phyloP scores from a whole-genome alignment of 352 stramenopile genomes.

The Phytophthora boehmeriae region DNA sequence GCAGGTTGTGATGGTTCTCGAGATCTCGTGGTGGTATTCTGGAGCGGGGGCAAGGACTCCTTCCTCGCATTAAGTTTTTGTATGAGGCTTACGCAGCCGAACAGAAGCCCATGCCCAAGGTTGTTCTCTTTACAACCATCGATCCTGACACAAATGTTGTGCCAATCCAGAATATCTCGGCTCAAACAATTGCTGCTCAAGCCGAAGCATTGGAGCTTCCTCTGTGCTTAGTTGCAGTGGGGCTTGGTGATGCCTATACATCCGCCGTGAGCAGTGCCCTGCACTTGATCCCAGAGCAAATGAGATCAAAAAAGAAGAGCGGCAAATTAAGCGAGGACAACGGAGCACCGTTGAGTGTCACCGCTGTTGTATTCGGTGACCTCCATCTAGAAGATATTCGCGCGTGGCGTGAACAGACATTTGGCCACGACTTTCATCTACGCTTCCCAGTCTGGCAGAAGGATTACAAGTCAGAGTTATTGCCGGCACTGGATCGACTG shows the following conservation, averaged over 20 bases:
- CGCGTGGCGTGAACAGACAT: constrained; percentile 74
- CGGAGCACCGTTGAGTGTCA: constrained; percentile 24
- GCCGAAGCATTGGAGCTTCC: constrained; percentile 74
- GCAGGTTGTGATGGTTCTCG: constrained; percentile 12
- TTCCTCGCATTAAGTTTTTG: constrained; percentile 72
- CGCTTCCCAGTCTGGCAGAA: constrained; percentile 85
- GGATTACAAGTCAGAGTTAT: constrained; percentile 62
- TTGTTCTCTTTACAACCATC: constrained; percentile 90
- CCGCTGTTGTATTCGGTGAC: constrained; percentile 83
- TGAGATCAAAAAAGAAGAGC: constrained; percentile 19
- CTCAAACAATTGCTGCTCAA: constrained; percentile 76
- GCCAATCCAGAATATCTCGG: constrained; percentile 83
- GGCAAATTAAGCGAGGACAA: constrained; percentile 15
- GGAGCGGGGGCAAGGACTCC: constrained; percentile 91
- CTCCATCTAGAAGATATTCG: constrained; percentile 89
- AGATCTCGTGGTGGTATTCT: constrained; percentile 86
- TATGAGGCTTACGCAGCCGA: constrained; percentile 37
- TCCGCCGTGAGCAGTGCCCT: constrained; percentile 37
- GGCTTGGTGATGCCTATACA: constrained; percentile 39
- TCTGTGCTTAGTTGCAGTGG: constrained; percentile 76
- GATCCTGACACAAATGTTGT: constrained; percentile 75
- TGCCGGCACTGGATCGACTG: constrained; percentile 63
- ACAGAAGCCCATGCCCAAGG: constrained; percentile 43
- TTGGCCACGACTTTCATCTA: constrained; percentile 56
- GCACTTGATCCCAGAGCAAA: constrained; percentile 26